phyloP scores from a whole-genome alignment of 352 stramenopile genomes.

The Phytophthora palmivora region DNA sequence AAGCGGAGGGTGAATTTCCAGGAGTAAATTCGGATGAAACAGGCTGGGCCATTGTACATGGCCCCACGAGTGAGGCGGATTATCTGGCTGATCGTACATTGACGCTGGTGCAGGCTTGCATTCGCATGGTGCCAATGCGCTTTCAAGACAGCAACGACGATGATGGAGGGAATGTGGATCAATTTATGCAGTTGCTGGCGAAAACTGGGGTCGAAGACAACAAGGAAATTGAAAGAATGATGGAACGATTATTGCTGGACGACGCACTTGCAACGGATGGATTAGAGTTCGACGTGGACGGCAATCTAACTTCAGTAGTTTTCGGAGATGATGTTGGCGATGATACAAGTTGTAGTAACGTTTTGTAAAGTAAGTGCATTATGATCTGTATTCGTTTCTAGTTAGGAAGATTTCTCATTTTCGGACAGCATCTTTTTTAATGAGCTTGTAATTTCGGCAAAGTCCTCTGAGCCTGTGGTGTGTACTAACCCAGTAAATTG shows the following conservation, averaged over 20 bases:
- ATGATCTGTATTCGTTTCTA: too few relatives aligned
- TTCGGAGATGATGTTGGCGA: too few relatives aligned
- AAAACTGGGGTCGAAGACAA: conserved; percentile 34
- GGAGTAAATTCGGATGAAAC: conserved; percentile 61
- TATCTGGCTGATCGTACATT: neutral
- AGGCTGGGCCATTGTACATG: conserved; percentile 42
- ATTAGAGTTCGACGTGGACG: conserved; percentile 13
- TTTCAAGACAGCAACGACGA: conserved; percentile 18
- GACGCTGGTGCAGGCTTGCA: conserved; percentile 24
- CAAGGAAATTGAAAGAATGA: conserved; percentile 24
- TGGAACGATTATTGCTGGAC: conserved; percentile 33
- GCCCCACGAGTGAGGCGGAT: neutral
- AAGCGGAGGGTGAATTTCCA: conserved; percentile 40
- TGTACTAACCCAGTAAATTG: neutral
- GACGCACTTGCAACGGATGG: conserved; percentile 27
- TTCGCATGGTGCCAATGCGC: conserved; percentile 23
- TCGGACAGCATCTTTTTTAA: too few relatives aligned
- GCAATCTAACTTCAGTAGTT: conserved; percentile 12
- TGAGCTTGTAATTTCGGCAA: neutral
- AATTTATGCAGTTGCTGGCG: conserved; percentile 33
- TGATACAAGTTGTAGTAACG: too few relatives aligned
- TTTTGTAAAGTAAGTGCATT: too few relatives aligned
- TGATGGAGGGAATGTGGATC: conserved; percentile 14
- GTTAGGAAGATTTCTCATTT: too few relatives aligned
- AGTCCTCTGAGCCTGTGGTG: neutral